Base-by-base conservation (phyloP, 202 grass and related monocot species). In the Musa balbisiana region DNA sequence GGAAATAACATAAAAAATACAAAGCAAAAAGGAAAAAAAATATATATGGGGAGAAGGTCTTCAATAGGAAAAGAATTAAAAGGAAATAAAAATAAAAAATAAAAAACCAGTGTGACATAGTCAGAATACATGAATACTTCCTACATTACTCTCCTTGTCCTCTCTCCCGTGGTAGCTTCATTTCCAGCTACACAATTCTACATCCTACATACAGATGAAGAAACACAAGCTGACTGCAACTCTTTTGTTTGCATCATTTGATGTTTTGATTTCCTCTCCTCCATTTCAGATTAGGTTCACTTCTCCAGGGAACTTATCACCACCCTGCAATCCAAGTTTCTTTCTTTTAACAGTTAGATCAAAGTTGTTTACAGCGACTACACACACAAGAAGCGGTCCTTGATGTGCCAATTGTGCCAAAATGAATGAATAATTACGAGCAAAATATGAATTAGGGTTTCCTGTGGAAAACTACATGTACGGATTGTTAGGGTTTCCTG, bases 221-320 rank as follows among this genome's bases (percentile, higher is more conserved):
- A 53, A 21, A 80, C 49, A 17, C 33, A 25, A 79, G 54, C 27
- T 14, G 2, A 1, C 29, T 33, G 29, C 29, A 33, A 33, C 29
- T 33, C 3, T 4, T 33, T 33, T 33, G 29, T 4, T 56, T 33
- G 58, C 50, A 12, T 43, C 33, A 5, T 43, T 43, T 25, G 33
- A 43, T 43, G 33, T 25, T 53, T 22, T 81, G 52, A 59, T 55
- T 72, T 72, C 9, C 4, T 53, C 78, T 73, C 74, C 71, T 84
- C 21, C 21, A 16, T 11, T 21, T 20, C 3, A 43, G 33, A 43
- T 43, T 43, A 49, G 79, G 21, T 24, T 92, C 81, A 92, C 23
- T 69, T 83, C 82, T 92, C 87, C 52, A 92, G 67, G 17, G 90
- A 89, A 9, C 87, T 85, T 71, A 92, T 92, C 72, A 92, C 85